phyloP scores from a whole-genome alignment of 495 filamentous ascomycete genomes.

The Cenococcum geophilum region DNA sequence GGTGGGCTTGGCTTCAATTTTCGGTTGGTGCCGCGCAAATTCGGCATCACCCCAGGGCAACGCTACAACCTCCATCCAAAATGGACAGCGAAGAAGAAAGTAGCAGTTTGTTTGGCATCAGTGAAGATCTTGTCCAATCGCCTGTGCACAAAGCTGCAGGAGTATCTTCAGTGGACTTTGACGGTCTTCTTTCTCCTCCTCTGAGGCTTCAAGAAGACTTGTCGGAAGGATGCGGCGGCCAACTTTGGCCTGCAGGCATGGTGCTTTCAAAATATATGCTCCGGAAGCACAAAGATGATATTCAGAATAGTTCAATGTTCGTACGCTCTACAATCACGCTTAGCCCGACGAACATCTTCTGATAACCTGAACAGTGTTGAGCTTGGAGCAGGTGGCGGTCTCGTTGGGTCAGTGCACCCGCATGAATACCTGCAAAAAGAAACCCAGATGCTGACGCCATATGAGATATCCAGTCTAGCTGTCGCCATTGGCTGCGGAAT shows the following conservation, averaged over 20 bases:
- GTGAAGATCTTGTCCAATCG: slow-evolving; percentile 62
- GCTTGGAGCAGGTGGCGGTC: slow-evolving; percentile 83
- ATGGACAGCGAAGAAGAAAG: slow-evolving; percentile 20
- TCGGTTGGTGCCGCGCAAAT: neutral
- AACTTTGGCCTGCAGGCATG: slow-evolving; percentile 91
- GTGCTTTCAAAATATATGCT: slow-evolving; percentile 79
- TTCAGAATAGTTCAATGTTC: slow-evolving; percentile 67
- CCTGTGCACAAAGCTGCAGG: slow-evolving; percentile 58
- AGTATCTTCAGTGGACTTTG: slow-evolving; percentile 61
- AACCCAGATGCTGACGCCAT: neutral
- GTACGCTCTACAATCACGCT: slow-evolving; percentile 36
- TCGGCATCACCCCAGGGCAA: neutral
- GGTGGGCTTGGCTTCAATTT: neutral
- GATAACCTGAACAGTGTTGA: slow-evolving; percentile 59
- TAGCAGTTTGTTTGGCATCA: slow-evolving; percentile 40
- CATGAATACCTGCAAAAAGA: neutral
- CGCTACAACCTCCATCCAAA: slow-evolving; percentile 2
- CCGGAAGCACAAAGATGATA: slow-evolving; percentile 52
- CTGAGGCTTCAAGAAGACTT: slow-evolving; percentile 79
- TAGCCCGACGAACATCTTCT: slow-evolving; percentile 2
- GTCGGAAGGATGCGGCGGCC: slow-evolving; percentile 79
- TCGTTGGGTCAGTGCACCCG: slow-evolving; percentile 55
- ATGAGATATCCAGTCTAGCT: slow-evolving; percentile 45
- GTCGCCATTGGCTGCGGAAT: slow-evolving; percentile 54
- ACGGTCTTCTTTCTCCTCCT: slow-evolving; percentile 61